Conservation (phyloP, 371 early-diverging fungal species). For the Mortierella sp. region DNA sequence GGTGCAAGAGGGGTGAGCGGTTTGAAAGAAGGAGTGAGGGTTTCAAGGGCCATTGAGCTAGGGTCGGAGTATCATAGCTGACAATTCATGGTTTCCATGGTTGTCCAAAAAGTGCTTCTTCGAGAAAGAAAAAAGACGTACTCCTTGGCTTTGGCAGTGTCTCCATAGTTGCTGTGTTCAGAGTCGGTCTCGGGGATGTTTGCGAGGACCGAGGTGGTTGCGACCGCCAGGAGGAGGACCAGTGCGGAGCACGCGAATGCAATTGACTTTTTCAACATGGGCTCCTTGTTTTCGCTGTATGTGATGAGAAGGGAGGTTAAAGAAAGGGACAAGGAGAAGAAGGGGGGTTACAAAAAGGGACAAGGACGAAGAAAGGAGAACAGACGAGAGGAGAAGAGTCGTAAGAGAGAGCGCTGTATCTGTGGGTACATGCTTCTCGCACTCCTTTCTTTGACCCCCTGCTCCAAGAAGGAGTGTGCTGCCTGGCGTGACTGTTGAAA, state of each 20-base stretch:
- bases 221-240: slow-evolving; percentile 11
- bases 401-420: not conserved
- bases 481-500: not conserved
- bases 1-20: not conserved
- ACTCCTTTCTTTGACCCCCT: slow-evolving; percentile 10
- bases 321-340: not conserved
- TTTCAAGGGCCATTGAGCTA: not conserved
- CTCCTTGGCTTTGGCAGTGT: slow-evolving; percentile 29
- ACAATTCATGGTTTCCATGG: not conserved
- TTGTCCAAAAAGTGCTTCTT: not conserved
- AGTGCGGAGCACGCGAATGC: not conserved
- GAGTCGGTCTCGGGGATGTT: slow-evolving; percentile 23
- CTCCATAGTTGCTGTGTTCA: slow-evolving; percentile 36
- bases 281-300: not conserved
- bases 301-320: not conserved
- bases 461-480: not conserved
- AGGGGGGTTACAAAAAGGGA: not conserved
- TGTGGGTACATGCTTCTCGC: not conserved
- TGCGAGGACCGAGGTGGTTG: slow-evolving; percentile 6
- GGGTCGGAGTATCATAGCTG: too few relatives aligned
- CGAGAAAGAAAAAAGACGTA: slow-evolving; percentile 9
- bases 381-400: not conserved
- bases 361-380: not conserved
- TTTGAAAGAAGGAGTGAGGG: not conserved
- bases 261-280: not conserved